A percentile compares a stretch with the other conserved stretches of the same genome.
These are phyloP conservation scores for Tricholoma terreum DNA, from an alignment of 768 basidiomycete species.

Conservation along the genomic window DNA sequence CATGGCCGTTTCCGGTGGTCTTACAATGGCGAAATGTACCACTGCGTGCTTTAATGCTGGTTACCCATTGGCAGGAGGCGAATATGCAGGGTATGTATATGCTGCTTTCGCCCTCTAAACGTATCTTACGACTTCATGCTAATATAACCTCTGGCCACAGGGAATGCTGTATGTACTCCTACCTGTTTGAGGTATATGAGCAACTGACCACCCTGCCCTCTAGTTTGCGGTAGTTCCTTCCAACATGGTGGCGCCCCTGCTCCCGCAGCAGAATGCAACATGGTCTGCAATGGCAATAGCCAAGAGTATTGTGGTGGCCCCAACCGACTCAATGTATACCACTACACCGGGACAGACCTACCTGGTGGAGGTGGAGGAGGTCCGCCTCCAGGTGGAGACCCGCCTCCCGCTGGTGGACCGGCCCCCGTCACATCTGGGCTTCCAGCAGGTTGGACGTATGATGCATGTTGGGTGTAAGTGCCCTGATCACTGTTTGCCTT, in stretches of 20 bases:
- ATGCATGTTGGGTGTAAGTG: constrained; percentile 62
- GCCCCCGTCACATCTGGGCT: constrained; percentile 52
- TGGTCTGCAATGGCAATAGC: constrained; percentile 61
- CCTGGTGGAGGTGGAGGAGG: constrained; percentile 36
- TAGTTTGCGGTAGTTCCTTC: constrained; percentile 51
- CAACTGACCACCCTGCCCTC: neutral
- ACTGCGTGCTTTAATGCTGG: constrained; percentile 57
- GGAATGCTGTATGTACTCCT: constrained; percentile 51
- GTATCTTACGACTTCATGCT: neutral
- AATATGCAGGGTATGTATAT: constrained; percentile 35
- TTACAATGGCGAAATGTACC: constrained; percentile 58
- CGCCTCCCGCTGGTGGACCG: constrained; percentile 24
- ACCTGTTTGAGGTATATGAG: constrained; percentile 1
- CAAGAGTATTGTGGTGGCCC: constrained; percentile 75
- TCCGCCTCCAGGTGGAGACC: too few species aligned
- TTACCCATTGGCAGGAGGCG: constrained; percentile 35
- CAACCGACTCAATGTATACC: constrained; percentile 61
- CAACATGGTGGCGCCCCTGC: constrained; percentile 46
- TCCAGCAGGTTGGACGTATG: constrained; percentile 56
- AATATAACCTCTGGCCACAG: constrained; percentile 32
- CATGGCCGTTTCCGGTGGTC: constrained; percentile 34
- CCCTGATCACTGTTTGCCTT: neutral
- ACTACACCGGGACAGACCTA: constrained; percentile 60
- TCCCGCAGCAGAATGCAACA: constrained; percentile 55
- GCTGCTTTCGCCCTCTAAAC: constrained; percentile 20